Conservation (phyloP, 2,329 filamentous ascomycete genomes). For the Fusarium coicis region DNA sequence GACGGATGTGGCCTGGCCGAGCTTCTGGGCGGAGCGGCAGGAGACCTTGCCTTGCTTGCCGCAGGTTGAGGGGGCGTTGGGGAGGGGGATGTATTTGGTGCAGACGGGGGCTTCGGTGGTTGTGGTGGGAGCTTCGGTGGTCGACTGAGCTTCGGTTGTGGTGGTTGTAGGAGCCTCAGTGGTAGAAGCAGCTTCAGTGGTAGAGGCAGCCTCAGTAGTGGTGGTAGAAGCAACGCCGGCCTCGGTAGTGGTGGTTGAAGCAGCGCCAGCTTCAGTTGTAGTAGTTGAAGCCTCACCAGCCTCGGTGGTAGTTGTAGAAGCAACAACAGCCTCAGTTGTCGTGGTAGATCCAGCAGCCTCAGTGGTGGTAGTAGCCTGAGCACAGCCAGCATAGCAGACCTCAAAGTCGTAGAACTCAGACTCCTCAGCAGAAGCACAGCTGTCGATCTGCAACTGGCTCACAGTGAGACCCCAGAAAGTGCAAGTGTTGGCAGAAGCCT, state of each 20-base stretch:
- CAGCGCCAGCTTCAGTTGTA: neutral
- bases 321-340: neutral
- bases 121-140: constrained; percentile 7
- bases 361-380: neutral
- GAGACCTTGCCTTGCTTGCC: constrained; percentile 18
- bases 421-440: neutral
- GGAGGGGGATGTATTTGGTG: constrained; percentile 8
- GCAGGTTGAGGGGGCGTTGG: constrained; percentile 5
- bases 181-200: neutral
- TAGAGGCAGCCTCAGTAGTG: neutral
- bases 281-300: neutral
- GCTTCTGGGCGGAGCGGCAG: constrained; percentile 12
- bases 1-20: neutral
- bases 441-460: neutral
- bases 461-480: neutral
- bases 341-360: neutral
- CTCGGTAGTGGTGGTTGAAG: neutral
- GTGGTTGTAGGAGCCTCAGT: neutral
- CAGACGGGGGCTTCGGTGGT: constrained; percentile 9
- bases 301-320: neutral
- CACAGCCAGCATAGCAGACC: neutral
- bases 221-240: neutral
- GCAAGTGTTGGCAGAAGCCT: neutral
- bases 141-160: neutral
- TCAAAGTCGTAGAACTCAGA: neutral